These are phyloP conservation scores for Peronospora destructor DNA, from an alignment of 352 stramenopile species.

Conservation along the genomic window DNA sequence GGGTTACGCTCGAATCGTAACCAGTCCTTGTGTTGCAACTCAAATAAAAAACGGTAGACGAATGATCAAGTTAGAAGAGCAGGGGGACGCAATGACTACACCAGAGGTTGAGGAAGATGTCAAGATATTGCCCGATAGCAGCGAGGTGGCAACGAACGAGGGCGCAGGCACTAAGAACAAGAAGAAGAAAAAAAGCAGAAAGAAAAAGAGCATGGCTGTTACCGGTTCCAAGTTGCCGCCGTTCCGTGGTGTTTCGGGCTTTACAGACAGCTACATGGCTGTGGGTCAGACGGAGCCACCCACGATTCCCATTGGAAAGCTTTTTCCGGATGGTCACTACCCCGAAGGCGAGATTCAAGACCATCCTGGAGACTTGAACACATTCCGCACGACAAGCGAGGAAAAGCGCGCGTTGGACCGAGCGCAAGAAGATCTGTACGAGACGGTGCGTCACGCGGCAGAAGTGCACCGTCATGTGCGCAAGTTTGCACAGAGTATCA, in stretches of 20 bases:
- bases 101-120: neutral
- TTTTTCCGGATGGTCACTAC: conserved; percentile 64
- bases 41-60: neutral
- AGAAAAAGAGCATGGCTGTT: conserved; percentile 37
- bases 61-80: neutral
- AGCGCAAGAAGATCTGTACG: conserved; percentile 48
- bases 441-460: conserved; percentile 84
- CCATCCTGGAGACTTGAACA: conserved; percentile 90
- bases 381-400: conserved; percentile 78
- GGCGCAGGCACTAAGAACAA: conserved; percentile 10
- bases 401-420: conserved; percentile 85
- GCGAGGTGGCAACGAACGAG: neutral
- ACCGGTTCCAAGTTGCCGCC: conserved; percentile 47
- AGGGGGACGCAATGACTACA: neutral
- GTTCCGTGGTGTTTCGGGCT: conserved; percentile 73
- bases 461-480: conserved; percentile 92
- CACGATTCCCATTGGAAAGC: conserved; percentile 85
- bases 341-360: conserved; percentile 91
- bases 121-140: neutral
- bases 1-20: neutral
- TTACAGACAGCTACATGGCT: conserved; percentile 90
- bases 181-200: conserved; percentile 78
- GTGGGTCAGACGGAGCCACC: conserved; percentile 94
- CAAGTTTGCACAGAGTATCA: conserved; percentile 92
- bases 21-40: neutral